Conservation (phyloP, 192 early-diverging fungal species). For the Gonapodya prolifera region DNA sequence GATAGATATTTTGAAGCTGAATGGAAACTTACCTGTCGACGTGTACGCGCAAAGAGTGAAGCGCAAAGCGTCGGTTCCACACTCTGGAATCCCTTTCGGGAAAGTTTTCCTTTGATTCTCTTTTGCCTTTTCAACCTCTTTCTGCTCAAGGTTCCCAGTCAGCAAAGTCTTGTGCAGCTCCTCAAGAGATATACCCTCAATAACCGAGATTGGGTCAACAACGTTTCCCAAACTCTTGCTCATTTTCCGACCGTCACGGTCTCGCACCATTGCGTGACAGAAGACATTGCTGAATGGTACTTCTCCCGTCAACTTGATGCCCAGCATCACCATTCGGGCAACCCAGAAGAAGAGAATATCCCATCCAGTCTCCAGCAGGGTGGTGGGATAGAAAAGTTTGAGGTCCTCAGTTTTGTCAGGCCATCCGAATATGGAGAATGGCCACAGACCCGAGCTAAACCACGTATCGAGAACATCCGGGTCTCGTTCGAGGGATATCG, state of each 20-base stretch:
- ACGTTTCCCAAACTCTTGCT: slow-evolving; percentile 93
- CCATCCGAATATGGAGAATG: slow-evolving; percentile 96
- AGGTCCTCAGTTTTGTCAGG: slow-evolving; percentile 81
- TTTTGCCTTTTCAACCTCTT: slow-evolving; percentile 79
- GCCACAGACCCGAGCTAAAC: slow-evolving; percentile 99
- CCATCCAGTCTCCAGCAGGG: slow-evolving; percentile 90
- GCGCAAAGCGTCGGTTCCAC: slow-evolving; percentile 90
- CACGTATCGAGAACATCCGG: slow-evolving; percentile 97
- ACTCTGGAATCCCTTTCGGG: slow-evolving; percentile 95
- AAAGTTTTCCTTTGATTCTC: slow-evolving; percentile 74
- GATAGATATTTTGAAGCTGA: neutral
- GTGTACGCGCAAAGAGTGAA: slow-evolving; percentile 70
- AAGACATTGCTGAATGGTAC: slow-evolving; percentile 90
- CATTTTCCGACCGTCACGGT: slow-evolving; percentile 98
- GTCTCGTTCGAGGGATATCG: slow-evolving; percentile 83
- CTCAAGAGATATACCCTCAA: slow-evolving; percentile 78
- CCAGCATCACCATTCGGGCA: slow-evolving; percentile 98
- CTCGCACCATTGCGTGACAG: slow-evolving; percentile 96
- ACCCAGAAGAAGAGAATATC: slow-evolving; percentile 99
- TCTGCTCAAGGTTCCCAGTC: slow-evolving; percentile 77
- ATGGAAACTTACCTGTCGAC: slow-evolving; percentile 27
- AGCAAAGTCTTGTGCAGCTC: slow-evolving; percentile 64
- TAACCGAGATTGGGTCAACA: slow-evolving; percentile 93
- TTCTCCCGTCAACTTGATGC: slow-evolving; percentile 88
- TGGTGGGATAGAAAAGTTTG: slow-evolving; percentile 77